A percentile compares a stretch with the other conserved stretches of the same genome.
Conservation (phyloP, 2,329 filamentous ascomycete genomes). For the Didymella pinodella region DNA sequence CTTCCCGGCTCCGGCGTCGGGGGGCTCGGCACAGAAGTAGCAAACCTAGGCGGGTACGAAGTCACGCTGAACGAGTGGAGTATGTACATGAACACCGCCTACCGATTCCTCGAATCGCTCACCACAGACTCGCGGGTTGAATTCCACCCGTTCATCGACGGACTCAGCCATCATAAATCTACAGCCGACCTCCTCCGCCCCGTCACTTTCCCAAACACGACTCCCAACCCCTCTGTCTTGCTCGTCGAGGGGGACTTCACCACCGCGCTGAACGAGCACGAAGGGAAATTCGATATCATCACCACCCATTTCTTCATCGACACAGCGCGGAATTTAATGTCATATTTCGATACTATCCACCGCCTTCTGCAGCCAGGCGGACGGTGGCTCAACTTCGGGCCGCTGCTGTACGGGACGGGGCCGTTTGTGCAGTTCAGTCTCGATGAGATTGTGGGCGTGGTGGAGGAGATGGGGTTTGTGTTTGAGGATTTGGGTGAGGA, state of each 20-base stretch:
- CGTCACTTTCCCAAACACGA: conserved; percentile 44
- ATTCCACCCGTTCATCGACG: conserved; percentile 63
- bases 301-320: conserved; percentile 69
- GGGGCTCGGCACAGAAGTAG: conserved; percentile 61
- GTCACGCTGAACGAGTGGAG: conserved; percentile 67
- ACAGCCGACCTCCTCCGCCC: conserved; percentile 54
- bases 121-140: conserved; percentile 29
- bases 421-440: conserved; percentile 65
- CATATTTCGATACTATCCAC: conserved; percentile 64
- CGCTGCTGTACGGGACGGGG: conserved; percentile 62
- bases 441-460: conserved; percentile 61
- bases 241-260: conserved; percentile 67
- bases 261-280: conserved; percentile 44
- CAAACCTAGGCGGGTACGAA: conserved; percentile 56
- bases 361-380: conserved; percentile 58
- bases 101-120: conserved; percentile 53
- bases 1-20: conserved; percentile 64
- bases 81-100: conserved; percentile 64
- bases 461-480: conserved; percentile 61
- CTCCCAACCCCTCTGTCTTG: conserved; percentile 51
- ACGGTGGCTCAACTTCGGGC: conserved; percentile 65
- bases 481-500: conserved; percentile 55
- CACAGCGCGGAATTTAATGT: conserved; percentile 64
- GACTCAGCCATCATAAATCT: conserved; percentile 64
- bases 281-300: conserved; percentile 57